Evolutionary conservation across 2,329 filamentous ascomycete species (phyloP), one percentile per base, ranked within the genome.

Genomic region (Cercospora canescens): DNA sequence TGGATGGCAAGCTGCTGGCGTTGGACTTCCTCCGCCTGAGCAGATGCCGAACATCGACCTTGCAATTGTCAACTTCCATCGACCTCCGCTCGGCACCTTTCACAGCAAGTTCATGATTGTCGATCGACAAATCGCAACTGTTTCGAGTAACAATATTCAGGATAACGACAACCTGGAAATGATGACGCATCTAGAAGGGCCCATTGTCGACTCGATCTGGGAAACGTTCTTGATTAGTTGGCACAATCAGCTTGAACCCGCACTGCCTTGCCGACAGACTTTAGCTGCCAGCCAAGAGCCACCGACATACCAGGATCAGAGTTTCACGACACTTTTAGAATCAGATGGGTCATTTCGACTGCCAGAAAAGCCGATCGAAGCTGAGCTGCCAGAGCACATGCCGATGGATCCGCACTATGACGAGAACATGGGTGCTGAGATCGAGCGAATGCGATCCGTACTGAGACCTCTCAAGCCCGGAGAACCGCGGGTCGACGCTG

Each of bases 71-170:
- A 94, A 92, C 73, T 89, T 88, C 72, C 91, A 94, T 72, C 83
- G 84, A 12, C 85, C 90, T 1, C 78, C 90, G 1, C 77, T 94
- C 2, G 91, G 91, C 0, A 94, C 91, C 0, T 90, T 93, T 45
- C 91, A 94, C 73, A 83, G 88, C 68, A 94, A 94, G 74, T 93
- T 90, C 74, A 91, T 92, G 83, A 81, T 94, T 1, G 87, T 94
- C 1, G 91, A 94, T 76, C 84, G 91, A 6, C 87, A 85, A 67
- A 82, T 90, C n/a, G 91, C 86, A 0, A 80, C 91, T 1, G 76
- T 94, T 1, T 89, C 91, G 78, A 93, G 90, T 79, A 93, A 93
- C 76, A 94, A 94, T 72, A 90, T 94, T 58, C 84, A 86, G 70
- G 74, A 77, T 66, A 94, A 93, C 61, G 89, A 91, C 71, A 94